A percentile compares a stretch with the other conserved stretches of the same genome.
These are phyloP conservation scores for Monilinia vaccinii-corymbosi DNA, from an alignment of 2,329 filamentous ascomycete genomes.

Conservation along the genomic window DNA sequence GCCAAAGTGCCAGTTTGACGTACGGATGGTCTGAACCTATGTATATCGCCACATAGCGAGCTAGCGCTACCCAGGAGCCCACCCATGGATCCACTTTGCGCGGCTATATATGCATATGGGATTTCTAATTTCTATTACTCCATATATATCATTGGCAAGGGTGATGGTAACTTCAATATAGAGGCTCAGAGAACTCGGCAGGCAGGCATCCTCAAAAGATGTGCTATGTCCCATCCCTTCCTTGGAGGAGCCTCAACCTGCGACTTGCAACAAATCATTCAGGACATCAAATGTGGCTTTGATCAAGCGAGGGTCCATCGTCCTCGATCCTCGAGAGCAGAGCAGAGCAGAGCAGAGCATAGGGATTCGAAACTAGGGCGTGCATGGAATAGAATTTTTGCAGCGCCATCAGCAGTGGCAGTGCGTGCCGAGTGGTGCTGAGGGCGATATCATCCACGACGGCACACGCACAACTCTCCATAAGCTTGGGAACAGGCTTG, in stretches of 20 bases:
- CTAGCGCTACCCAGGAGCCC: not conserved
- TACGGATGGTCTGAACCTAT: too few relatives aligned
- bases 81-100: slow-evolving; percentile 1
- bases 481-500: not conserved
- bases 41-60: not conserved
- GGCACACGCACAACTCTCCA: not conserved
- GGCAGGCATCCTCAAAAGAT: not conserved
- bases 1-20: not conserved
- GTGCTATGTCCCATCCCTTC: not conserved
- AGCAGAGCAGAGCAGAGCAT: too few relatives aligned
- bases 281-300: not conserved
- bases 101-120: not conserved
- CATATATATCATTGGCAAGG: not conserved
- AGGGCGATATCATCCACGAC: not conserved
- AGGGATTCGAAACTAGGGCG: too few relatives aligned
- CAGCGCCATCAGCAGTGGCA: not conserved
- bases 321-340: too few relatives aligned
- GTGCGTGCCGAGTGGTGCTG: not conserved
- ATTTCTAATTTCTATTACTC: too few relatives aligned
- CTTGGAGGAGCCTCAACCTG: not conserved
- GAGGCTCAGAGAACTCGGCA: not conserved
- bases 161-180: not conserved
- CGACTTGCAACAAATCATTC: slow-evolving; percentile 1
- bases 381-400: not conserved
- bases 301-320: not conserved